A percentile compares a stretch with the other conserved stretches of the same genome.
Evolutionary conservation across 495 filamentous ascomycete genomes (phyloP).

Genomic region (Beverwykella pulmonaria): DNA sequence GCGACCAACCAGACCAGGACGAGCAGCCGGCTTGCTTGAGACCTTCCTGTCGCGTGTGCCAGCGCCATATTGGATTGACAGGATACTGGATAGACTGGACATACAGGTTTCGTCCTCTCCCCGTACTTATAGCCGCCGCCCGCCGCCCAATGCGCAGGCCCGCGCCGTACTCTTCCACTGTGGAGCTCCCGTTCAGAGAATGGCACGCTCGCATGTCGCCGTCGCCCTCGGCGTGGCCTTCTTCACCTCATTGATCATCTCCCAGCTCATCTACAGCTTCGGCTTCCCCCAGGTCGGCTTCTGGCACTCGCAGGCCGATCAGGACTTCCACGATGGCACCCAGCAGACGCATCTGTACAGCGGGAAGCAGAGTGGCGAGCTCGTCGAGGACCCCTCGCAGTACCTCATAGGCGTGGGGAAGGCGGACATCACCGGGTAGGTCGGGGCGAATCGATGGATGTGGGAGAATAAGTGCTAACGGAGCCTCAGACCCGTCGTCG

Average conservation of each 20-base stretch:
- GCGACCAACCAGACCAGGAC: neutral
- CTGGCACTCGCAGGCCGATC: constrained; percentile 32
- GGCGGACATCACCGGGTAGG: constrained; percentile 89
- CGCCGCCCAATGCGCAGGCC: neutral
- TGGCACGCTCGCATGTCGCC: constrained; percentile 38
- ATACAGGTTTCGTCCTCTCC: no score
- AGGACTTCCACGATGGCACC: constrained; percentile 5
- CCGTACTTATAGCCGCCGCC: neutral
- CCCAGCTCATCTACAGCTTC: constrained; percentile 41
- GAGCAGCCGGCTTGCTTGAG: neutral
- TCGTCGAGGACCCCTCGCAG: constrained; percentile 48
- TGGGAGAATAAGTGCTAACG: constrained; percentile 10
- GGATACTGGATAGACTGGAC: no score
- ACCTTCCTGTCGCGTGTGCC: constrained; percentile 1
- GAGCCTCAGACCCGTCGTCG: constrained; percentile 71
- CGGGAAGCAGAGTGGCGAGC: constrained; percentile 23
- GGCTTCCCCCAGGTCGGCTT: constrained; percentile 40
- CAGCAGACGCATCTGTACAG: constrained; percentile 33
- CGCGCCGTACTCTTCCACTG: constrained; percentile 14
- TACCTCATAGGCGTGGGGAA: constrained; percentile 92
- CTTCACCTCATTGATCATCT: constrained; percentile 36
- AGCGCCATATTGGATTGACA: neutral
- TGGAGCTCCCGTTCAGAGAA: constrained; percentile 21
- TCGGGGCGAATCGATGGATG: constrained; percentile 13
- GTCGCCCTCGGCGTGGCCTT: constrained; percentile 32